A percentile compares a stretch with the other conserved stretches of the same genome.
phyloP scores from a whole-genome alignment of 352 stramenopile species.

The Porosira glacialis region DNA sequence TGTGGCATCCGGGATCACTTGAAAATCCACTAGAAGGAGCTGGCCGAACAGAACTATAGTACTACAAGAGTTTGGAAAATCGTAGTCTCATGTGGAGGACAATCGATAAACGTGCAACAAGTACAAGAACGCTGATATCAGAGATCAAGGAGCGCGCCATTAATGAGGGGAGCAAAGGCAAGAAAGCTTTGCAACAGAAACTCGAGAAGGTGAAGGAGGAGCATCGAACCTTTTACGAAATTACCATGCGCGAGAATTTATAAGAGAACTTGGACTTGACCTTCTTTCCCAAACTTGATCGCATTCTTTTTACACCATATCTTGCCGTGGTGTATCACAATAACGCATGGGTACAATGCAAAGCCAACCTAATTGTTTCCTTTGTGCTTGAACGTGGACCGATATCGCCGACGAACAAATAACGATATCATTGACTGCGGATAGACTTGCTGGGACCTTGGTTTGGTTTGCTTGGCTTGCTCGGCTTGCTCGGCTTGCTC shows the following conservation, averaged over 20 bases:
- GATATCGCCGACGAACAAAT: slow-evolving; percentile 72
- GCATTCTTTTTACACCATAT: slow-evolving; percentile 76
- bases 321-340: slow-evolving; percentile 75
- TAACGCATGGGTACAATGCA: slow-evolving; percentile 65
- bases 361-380: slow-evolving; percentile 78
- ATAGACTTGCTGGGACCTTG: slow-evolving; percentile 78
- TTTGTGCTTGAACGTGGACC: slow-evolving; percentile 78
- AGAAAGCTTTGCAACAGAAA: slow-evolving; percentile 54
- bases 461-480: slow-evolving; percentile 77
- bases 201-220: slow-evolving; percentile 80
- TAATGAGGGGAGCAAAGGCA: slow-evolving; percentile 65
- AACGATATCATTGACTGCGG: slow-evolving; percentile 75
- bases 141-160: slow-evolving; percentile 81
- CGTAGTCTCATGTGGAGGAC: slow-evolving; percentile 98
- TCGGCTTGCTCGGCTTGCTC: too few relatives aligned
- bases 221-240: slow-evolving; percentile 74
- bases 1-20: slow-evolving; percentile 85
- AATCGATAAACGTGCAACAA: slow-evolving; percentile 96
- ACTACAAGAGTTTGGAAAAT: slow-evolving; percentile 98
- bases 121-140: slow-evolving; percentile 87
- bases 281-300: slow-evolving; percentile 64
- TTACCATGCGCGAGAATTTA: slow-evolving; percentile 63
- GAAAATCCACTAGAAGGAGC: slow-evolving; percentile 96
- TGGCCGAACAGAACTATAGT: slow-evolving; percentile 97
- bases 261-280: slow-evolving; percentile 66